Base-by-base conservation (phyloP, 169 alveolate genomes). In the Fabrea salina region DNA sequence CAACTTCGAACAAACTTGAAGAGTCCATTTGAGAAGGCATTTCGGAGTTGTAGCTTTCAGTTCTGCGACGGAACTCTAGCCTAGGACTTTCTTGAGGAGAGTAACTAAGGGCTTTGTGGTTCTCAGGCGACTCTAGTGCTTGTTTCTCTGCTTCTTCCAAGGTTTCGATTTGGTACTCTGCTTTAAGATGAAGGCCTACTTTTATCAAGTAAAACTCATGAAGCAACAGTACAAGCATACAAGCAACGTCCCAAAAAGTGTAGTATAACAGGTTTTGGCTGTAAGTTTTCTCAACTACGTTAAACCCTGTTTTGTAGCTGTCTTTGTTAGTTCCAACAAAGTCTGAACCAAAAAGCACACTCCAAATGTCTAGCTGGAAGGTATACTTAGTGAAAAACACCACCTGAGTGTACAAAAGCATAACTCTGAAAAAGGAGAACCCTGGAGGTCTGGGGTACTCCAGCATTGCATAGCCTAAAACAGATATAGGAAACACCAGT, bases 391-490 rank as follows among this genome's bases (percentile, higher is more conserved):
- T 47, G 44, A 68, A 68, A 22, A 68, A 43, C 0, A 68, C 61
- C 19, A 68, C 7, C 1, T 40, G 37, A 13, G 78, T 19, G 44
- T 68, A 68, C 2, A 43, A 43, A 8, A 68, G 27, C n/a, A 68
- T 19, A 68, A 41, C 19, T 32, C 61, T 68, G n/a, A 40, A 68
- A 33, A 25, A 68, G 43, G 13, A 41, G 44, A 30, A 19, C n/a
- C n/a, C n/a, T 8, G 57, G 57, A 8, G 78, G 78, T 4, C 78
- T 37, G 13, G 78, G 78, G 41, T 68, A 47, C 37, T 68, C 78
- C n/a, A 68, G 61, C 57, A 68, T 68, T 1, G 78, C 78, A 68
- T 68, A 68, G 16, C 64, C 78, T 37, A 68, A 11, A 1, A 47
- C 61, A 22, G 61, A 22, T 30, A 68, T 11, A 1, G 78, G 78